Evolutionary conservation across 2,329 filamentous ascomycete genomes (phyloP).

Genomic region (Drechslera avenae): DNA sequence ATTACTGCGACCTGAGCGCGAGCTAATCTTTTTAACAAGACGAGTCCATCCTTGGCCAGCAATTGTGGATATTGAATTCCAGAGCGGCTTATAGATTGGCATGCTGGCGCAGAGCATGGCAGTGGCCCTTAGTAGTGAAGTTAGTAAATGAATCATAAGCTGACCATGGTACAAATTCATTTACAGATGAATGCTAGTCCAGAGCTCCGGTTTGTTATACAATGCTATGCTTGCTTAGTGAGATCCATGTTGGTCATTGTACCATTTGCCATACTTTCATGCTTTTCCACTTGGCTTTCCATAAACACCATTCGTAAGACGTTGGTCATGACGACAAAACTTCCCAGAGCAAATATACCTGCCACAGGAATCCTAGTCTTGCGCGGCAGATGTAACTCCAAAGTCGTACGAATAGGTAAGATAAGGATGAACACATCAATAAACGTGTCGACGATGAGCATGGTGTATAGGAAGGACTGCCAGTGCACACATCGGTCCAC

Average conservation of each 20-base stretch:
- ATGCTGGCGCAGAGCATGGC: constrained; percentile 3
- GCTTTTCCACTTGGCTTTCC: neutral
- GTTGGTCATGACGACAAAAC: neutral
- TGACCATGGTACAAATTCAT: no score
- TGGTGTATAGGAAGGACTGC: neutral
- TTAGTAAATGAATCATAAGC: no score
- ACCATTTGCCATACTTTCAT: neutral
- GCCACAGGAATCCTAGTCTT: neutral
- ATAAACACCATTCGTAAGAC: neutral
- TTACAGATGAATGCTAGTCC: neutral
- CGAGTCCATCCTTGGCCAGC: no score
- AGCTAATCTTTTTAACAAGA: neutral
- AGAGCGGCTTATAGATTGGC: neutral
- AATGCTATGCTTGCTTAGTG: neutral
- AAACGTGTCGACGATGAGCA: neutral
- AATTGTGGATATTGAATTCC: neutral
- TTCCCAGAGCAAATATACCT: neutral
- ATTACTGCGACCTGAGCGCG: neutral
- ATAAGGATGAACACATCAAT: neutral
- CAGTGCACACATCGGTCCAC: neutral
- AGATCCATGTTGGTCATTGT: rapidly evolving
- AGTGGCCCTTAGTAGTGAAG: neutral
- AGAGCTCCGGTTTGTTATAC: neutral
- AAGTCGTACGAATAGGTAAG: neutral
- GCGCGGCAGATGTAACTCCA: neutral